Evolutionary conservation across 257 asterid genomes (phyloP), one percentile per base, ranked within the genome.

Genomic region (Linderniella brevidens): DNA sequence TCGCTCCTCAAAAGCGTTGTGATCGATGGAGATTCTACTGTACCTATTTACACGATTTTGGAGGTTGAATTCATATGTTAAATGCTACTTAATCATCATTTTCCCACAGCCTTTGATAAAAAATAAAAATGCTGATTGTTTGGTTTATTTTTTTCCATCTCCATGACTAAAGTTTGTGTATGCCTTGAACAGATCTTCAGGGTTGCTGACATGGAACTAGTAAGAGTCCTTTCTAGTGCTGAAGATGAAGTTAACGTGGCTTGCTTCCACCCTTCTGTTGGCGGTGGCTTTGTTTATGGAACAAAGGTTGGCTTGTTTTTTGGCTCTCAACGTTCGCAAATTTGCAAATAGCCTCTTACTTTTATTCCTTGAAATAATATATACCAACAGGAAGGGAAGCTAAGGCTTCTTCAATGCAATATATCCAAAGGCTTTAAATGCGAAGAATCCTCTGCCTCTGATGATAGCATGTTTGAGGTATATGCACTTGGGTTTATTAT

Each of bases 241-340:
- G 96, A 88, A 67, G 98, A 88, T 68, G 98, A 88, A 76, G 94
- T 88, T 58, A 88, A 88, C 53, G 98, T 88, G 0, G 98, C 98
- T 55, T 88, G 90, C 59, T 88, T 88, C 64, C 98, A 88, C 68
- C 98, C 96, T 52, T 67, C 82, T 51, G 92, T 74, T 37, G 98
- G 98, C n/a, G 82, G 92, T 54, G 98, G 96, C 54, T 78, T 88
- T 72, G 85, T 88, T 55, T 88, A 88, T 64, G 98, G 98, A 65
- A 88, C 98, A 51, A 88, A 88, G 87, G 96, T 80, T 52, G 54
- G 58, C 13, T 37, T 37, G 40, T 37, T 11, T 11, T 37, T 37
- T 37, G 8, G 8, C 40, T 37, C 11, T 11, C 11, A 8, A 11
- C 11, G 40, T 11, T 37, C 40, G 40, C 8, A 8, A 37, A 37